phyloP scores from a whole-genome alignment of 768 basidiomycete genomes.

The Calocybe gangraenosa region DNA sequence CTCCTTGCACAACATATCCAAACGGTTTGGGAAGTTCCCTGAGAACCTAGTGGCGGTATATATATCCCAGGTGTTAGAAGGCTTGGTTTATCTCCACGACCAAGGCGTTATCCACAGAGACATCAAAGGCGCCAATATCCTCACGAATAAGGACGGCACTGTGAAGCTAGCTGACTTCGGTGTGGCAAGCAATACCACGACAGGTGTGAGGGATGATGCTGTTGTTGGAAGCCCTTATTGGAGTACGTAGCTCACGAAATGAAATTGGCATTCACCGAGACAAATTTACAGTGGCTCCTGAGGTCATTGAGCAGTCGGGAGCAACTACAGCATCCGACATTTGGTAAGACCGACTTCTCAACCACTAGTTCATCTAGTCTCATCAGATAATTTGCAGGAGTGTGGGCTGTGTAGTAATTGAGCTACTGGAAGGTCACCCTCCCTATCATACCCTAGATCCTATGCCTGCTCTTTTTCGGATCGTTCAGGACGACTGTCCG shows the following conservation, averaged over 20 bases:
- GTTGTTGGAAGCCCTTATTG: constrained; percentile 99
- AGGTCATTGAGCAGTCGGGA: constrained; percentile 97
- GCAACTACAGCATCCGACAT: constrained; percentile 97
- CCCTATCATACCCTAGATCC: constrained; percentile 96
- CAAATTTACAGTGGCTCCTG: constrained; percentile 81
- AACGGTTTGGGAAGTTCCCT: constrained; percentile 98
- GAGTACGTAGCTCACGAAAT: constrained; percentile 54
- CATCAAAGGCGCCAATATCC: constrained; percentile 98
- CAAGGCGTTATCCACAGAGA: constrained; percentile 99
- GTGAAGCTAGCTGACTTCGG: constrained; percentile 99
- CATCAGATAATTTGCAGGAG: constrained; percentile 41
- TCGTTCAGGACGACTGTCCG: constrained; percentile 97
- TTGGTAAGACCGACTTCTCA: constrained; percentile 38
- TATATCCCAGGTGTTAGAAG: constrained; percentile 93
- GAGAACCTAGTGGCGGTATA: constrained; percentile 96
- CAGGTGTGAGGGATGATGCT: constrained; percentile 76
- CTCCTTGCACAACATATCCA: constrained; percentile 90
- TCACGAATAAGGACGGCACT: constrained; percentile 97
- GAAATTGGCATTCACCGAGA: not conserved
- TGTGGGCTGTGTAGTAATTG: constrained; percentile 97
- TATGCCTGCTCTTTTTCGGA: constrained; percentile 97
- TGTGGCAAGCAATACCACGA: constrained; percentile 78
- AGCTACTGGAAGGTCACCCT: constrained; percentile 86
- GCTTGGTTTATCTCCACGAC: constrained; percentile 94
- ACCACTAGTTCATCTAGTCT: not conserved